A percentile compares a stretch with the other conserved stretches of the same genome.
Conservation (phyloP, 768 basidiomycete genomes). For the Podaxis sp. region DNA sequence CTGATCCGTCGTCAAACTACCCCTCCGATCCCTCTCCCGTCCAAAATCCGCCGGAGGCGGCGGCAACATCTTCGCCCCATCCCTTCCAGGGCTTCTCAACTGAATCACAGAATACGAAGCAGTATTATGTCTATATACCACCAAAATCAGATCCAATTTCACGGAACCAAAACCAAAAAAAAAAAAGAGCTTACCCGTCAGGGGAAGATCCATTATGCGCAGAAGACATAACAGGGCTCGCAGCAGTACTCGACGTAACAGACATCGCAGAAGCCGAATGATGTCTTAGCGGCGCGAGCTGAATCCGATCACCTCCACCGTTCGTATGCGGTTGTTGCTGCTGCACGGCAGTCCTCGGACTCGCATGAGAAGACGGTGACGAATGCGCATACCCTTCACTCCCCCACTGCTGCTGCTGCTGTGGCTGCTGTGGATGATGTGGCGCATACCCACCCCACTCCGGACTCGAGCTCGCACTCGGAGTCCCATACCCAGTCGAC, state of each 20-base stretch:
- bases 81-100: conserved; percentile 34
- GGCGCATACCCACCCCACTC: conserved; percentile 20
- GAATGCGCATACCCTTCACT: conserved; percentile 10
- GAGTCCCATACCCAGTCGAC: conserved; percentile 19
- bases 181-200: not conserved
- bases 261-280: conserved; percentile 5
- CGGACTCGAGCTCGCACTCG: conserved; percentile 11
- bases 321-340: not conserved
- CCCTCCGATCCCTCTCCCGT: conserved; percentile 21
- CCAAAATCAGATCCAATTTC: not conserved
- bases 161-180: not conserved
- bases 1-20: conserved; percentile 16
- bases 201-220: conserved; percentile 11
- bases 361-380: not conserved
- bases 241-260: conserved; percentile 5
- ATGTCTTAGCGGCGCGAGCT: conserved; percentile 53
- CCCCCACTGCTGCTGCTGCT: conserved; percentile 18
- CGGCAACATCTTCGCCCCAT: conserved; percentile 22
- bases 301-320: conserved; percentile 42
- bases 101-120: conserved; percentile 30
- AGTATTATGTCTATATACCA: not conserved
- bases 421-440: conserved; percentile 23
- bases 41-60: conserved; percentile 20
- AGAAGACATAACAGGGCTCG: conserved; percentile 19
- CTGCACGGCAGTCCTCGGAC: not conserved